Percentiles rank a stretch among this genome's conserved stretches.
phyloP scores from a whole-genome alignment of 768 basidiomycete genomes.

The Russula foetens region DNA sequence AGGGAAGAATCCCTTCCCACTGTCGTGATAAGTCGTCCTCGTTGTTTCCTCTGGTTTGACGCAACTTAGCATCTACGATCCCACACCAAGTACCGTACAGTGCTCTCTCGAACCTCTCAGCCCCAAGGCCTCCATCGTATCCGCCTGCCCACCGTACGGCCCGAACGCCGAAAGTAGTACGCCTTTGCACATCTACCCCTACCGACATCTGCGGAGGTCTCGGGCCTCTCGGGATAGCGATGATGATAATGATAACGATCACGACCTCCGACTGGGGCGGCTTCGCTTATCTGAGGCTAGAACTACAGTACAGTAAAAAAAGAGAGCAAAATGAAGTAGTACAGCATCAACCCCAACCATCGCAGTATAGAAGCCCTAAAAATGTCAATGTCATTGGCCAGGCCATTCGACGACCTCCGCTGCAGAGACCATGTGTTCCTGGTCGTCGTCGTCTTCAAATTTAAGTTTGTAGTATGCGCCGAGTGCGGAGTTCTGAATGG shows the following conservation, averaged over 20 bases:
- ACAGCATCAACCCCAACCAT: no score
- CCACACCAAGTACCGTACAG: neutral
- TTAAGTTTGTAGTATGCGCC: conserved; percentile 70
- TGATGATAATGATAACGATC: neutral
- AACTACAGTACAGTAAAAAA: neutral
- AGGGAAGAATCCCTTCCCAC: neutral
- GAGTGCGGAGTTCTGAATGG: conserved; percentile 10
- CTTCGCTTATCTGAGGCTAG: conserved; percentile 6
- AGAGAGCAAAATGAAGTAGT: neutral
- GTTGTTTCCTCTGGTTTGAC: neutral
- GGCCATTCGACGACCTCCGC: conserved; percentile 83
- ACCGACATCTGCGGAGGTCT: neutral
- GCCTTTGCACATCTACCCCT: neutral
- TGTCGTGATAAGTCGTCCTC: neutral
- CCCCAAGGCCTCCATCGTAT: neutral
- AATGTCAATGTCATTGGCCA: conserved; percentile 25
- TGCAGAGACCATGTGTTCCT: conserved; percentile 68
- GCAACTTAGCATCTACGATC: neutral
- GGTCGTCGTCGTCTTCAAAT: conserved; percentile 85
- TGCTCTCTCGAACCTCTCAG: neutral
- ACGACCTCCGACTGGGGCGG: neutral
- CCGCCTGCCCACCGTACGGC: neutral
- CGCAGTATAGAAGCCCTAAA: no score
- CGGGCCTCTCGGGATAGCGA: neutral
- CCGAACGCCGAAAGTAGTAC: neutral